Evolutionary conservation across 768 basidiomycete species (phyloP).

Genomic region (Rhizopogon vesiculosus): DNA sequence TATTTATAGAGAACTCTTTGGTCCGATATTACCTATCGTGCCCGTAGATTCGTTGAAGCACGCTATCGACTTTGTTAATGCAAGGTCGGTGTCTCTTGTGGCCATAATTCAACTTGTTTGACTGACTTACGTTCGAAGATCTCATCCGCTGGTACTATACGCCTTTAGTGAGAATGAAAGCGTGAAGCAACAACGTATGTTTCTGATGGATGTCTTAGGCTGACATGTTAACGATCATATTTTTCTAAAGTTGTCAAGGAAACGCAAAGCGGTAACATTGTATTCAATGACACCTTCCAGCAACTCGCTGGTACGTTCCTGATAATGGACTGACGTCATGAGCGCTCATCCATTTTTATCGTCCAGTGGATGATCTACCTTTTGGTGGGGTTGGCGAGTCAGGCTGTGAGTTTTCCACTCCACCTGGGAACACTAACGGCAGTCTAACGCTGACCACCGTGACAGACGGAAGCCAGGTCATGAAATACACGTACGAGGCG

Average conservation of each 20-base stretch:
- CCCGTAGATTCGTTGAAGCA: conserved; percentile 50
- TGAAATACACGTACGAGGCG: conserved; percentile 50
- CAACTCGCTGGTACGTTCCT: conserved; percentile 41
- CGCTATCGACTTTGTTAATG: conserved; percentile 51
- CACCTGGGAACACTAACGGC: neutral
- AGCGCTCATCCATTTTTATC: conserved; percentile 5
- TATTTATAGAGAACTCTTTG: conserved; percentile 61
- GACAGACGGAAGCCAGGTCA: conserved; percentile 49
- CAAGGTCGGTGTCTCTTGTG: conserved; percentile 33
- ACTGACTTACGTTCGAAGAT: conserved; percentile 26
- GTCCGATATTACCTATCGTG: conserved; percentile 63
- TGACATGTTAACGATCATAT: neutral
- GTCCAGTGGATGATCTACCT: conserved; percentile 35
- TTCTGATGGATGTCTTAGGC: neutral
- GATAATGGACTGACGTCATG: conserved; percentile 9
- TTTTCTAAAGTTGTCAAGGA: conserved; percentile 40
- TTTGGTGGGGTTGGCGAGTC: conserved; percentile 59
- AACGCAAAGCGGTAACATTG: conserved; percentile 53
- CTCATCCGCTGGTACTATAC: conserved; percentile 60
- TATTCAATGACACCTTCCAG: conserved; percentile 58
- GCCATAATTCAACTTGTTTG: neutral
- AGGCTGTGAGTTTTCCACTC: conserved; percentile 43
- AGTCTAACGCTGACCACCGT: neutral
- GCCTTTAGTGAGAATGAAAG: conserved; percentile 50
- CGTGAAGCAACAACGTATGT: conserved; percentile 35